phyloP scores from a whole-genome alignment of 805 yeast species.

The Yamadazyma akitaensis region DNA sequence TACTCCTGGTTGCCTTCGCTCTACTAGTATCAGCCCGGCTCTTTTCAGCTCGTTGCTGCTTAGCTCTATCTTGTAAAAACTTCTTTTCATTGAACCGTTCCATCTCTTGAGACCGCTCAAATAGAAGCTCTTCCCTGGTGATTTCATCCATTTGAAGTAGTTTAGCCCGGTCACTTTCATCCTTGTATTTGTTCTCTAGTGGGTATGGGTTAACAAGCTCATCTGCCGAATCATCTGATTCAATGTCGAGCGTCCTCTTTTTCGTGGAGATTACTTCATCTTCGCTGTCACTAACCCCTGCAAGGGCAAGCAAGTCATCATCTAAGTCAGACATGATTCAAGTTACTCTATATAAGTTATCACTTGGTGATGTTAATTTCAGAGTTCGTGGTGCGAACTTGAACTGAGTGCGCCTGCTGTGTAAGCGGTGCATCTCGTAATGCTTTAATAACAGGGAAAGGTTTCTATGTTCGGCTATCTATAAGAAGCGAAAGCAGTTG shows the following conservation, averaged over 20 bases:
- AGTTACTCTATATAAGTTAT: too few relatives aligned
- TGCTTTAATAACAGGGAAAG: too few relatives aligned
- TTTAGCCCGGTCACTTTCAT: slow-evolving; percentile 68
- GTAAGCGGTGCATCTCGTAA: too few relatives aligned
- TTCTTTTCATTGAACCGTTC: slow-evolving; percentile 83
- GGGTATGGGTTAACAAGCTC: slow-evolving; percentile 76
- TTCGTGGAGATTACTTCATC: slow-evolving; percentile 16
- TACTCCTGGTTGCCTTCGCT: slow-evolving; percentile 27
- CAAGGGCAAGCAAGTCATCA: slow-evolving; percentile 93
- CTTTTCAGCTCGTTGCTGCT: slow-evolving; percentile 38
- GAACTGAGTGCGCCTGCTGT: neutral
- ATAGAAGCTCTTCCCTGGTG: slow-evolving; percentile 85
- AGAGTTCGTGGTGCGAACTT: neutral
- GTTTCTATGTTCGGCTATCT: too few relatives aligned
- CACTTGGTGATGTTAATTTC: neutral
- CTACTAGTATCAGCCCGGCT: slow-evolving; percentile 6
- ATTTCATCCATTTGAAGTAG: slow-evolving; percentile 81
- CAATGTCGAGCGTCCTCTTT: slow-evolving; percentile 27
- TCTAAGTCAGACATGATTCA: slow-evolving; percentile 75
- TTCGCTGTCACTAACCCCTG: slow-evolving; percentile 51
- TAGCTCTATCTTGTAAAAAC: slow-evolving; percentile 79
- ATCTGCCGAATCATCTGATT: slow-evolving; percentile 22
- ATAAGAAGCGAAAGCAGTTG: too few relatives aligned
- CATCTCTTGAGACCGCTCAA: slow-evolving; percentile 89
- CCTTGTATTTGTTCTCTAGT: slow-evolving; percentile 83